phyloP scores from a whole-genome alignment of 192 early-diverging fungal genomes.

The Backusella psychrophila region DNA sequence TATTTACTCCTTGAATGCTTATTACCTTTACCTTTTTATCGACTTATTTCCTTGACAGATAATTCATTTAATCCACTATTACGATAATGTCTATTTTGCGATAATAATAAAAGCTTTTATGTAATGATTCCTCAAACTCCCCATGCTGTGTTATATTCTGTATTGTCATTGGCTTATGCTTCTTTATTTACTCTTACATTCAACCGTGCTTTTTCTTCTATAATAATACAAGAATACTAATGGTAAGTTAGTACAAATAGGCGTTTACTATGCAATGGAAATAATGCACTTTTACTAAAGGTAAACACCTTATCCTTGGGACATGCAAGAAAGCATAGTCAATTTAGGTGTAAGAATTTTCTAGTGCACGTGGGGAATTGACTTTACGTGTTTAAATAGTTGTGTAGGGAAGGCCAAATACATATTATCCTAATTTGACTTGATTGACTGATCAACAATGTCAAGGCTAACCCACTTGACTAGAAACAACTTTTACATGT shows the following conservation, averaged over 20 bases:
- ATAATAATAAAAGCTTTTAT: neutral
- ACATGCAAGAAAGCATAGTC: neutral
- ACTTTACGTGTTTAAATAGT: neutral
- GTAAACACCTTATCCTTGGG: neutral
- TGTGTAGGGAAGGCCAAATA: neutral
- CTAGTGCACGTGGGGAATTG: neutral
- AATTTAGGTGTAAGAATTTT: slow-evolving; percentile 1
- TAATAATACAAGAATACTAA: neutral
- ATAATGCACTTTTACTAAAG: neutral
- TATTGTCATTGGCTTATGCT: neutral
- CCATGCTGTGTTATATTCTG: neutral
- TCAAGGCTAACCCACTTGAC: neutral
- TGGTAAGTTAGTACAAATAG: neutral
- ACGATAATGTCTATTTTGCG: neutral
- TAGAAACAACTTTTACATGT: neutral
- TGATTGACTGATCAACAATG: neutral
- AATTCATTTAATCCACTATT: neutral
- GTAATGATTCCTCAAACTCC: neutral
- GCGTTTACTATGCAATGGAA: neutral
- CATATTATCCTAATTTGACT: neutral
- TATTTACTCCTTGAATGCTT: neutral
- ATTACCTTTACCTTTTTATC: neutral
- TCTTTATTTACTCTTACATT: neutral
- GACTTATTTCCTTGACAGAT: neutral
- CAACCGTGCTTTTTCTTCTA: neutral